phyloP scores from a whole-genome alignment of 2,329 filamentous ascomycete species.

The Seiridium cupressi region DNA sequence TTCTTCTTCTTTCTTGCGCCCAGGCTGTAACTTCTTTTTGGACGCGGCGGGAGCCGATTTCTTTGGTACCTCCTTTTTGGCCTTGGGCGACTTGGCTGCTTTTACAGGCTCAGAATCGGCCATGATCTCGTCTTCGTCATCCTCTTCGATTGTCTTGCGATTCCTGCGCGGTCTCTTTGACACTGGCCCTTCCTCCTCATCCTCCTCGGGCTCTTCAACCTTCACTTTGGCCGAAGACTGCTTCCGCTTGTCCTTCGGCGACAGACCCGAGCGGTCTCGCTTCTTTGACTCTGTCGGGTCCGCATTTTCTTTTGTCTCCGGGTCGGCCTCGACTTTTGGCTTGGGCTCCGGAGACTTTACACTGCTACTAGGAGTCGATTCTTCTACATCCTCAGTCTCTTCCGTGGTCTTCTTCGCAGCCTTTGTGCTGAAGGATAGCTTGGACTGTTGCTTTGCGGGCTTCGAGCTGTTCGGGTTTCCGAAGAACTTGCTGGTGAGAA shows the following conservation, averaged over 20 bases:
- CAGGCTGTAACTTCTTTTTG: constrained; percentile 19
- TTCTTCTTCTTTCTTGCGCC: constrained; percentile 23
- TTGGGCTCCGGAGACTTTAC: constrained; percentile 15
- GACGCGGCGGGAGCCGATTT: constrained; percentile 10
- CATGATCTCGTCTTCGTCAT: constrained; percentile 44
- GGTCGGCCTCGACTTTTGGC: constrained; percentile 20
- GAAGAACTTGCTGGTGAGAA: constrained; percentile 75
- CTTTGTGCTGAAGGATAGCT: constrained; percentile 71
- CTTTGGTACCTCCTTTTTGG: constrained; percentile 21
- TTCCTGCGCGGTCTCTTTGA: constrained; percentile 40
- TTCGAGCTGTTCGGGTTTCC: constrained; percentile 60
- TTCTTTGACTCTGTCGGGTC: constrained; percentile 45
- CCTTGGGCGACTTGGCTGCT: constrained; percentile 26
- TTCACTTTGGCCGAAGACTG: constrained; percentile 28
- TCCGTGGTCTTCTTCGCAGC: constrained; percentile 33
- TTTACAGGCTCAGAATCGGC: constrained; percentile 25
- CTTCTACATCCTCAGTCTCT: constrained; percentile 17
- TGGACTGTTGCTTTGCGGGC: constrained; percentile 68
- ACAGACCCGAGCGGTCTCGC: constrained; percentile 31
- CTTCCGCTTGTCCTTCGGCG: constrained; percentile 19
- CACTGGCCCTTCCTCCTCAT: constrained; percentile 26
- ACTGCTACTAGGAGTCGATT: constrained; percentile 20
- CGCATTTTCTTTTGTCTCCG: constrained; percentile 34
- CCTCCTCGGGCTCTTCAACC: constrained; percentile 25
- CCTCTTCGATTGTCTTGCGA: constrained; percentile 49